Evolutionary conservation across 2,329 filamentous ascomycete species (phyloP).

Genomic region (Aureobasidium sp.): DNA sequence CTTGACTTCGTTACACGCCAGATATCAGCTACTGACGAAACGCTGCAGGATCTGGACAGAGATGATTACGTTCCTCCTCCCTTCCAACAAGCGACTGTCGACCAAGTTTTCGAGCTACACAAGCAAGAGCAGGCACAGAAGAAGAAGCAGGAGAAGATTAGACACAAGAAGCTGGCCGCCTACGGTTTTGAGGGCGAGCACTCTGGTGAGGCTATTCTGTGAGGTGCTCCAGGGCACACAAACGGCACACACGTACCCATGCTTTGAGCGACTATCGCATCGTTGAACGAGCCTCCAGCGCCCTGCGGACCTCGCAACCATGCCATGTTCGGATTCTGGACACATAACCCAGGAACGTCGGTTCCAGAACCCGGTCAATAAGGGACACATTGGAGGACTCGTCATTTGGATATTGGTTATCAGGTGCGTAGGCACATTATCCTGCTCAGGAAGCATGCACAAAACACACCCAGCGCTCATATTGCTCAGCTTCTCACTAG

Average conservation of each 20-base stretch:
- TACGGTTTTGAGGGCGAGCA: slow-evolving; percentile 87
- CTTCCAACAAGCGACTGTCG: slow-evolving; percentile 57
- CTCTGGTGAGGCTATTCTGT: slow-evolving; percentile 65
- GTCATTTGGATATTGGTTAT: neutral
- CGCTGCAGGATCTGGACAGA: slow-evolving; percentile 70
- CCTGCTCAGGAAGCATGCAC: neutral
- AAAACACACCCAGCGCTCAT: neutral
- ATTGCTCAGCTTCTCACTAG: neutral
- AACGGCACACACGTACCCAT: neutral
- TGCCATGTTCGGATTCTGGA: neutral
- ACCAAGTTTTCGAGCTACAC: slow-evolving; percentile 63
- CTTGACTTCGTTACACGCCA: neutral
- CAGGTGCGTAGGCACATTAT: neutral
- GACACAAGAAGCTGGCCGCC: slow-evolving; percentile 61
- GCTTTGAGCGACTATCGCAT: neutral
- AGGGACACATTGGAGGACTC: neutral
- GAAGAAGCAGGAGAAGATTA: slow-evolving; percentile 64
- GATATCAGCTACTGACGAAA: neutral
- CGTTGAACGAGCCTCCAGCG: neutral
- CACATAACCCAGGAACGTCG: neutral
- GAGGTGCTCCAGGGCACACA: slow-evolving; percentile 20
- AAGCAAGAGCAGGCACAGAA: slow-evolving; percentile 62
- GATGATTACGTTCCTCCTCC: slow-evolving; percentile 76
- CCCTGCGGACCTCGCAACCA: neutral
- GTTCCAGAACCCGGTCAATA: neutral